Evolutionary conservation across 768 basidiomycete species (phyloP).

Genomic region (Xerocomus brunneocitrinus): DNA sequence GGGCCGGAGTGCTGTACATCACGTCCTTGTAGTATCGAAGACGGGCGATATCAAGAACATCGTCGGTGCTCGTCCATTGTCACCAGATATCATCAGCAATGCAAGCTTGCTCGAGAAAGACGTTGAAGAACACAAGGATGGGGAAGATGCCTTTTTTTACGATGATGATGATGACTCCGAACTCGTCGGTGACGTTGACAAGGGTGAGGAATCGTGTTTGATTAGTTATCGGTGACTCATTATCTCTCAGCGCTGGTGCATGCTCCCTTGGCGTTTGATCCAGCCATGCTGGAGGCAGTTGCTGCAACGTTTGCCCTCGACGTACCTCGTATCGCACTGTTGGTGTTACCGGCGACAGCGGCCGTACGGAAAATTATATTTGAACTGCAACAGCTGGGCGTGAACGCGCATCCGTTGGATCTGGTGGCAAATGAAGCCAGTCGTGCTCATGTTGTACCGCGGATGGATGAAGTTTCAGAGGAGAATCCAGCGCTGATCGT

Average conservation of each 20-base stretch:
- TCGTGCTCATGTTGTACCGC: constrained; percentile 39
- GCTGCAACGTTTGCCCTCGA: constrained; percentile 69
- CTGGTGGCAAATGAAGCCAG: constrained; percentile 42
- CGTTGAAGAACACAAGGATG: background rate
- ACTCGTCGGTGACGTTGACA: constrained; percentile 19
- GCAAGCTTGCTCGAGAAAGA: background rate
- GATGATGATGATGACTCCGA: constrained; percentile 19
- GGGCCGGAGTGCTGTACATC: constrained; percentile 39
- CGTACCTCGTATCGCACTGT: constrained; percentile 60
- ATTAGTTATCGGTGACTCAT: constrained; percentile 5
- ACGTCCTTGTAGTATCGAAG: constrained; percentile 57
- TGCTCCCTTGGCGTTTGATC: constrained; percentile 51
- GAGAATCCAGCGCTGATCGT: constrained; percentile 64
- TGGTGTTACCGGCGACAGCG: constrained; percentile 62
- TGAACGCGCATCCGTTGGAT: constrained; percentile 62
- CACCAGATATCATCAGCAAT: background rate
- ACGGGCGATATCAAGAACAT: constrained; percentile 53
- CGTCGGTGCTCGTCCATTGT: constrained; percentile 35
- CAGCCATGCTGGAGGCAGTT: constrained; percentile 58
- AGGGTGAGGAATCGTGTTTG: constrained; percentile 13
- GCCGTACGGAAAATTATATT: constrained; percentile 59
- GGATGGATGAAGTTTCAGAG: constrained; percentile 27
- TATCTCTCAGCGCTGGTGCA: constrained; percentile 38
- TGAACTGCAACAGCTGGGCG: constrained; percentile 60
- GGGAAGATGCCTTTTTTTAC: constrained; percentile 21